A percentile compares a stretch with the other conserved stretches of the same genome.
Evolutionary conservation across 2,329 filamentous ascomycete species (phyloP).

Genomic region (Curvularia sp.): DNA sequence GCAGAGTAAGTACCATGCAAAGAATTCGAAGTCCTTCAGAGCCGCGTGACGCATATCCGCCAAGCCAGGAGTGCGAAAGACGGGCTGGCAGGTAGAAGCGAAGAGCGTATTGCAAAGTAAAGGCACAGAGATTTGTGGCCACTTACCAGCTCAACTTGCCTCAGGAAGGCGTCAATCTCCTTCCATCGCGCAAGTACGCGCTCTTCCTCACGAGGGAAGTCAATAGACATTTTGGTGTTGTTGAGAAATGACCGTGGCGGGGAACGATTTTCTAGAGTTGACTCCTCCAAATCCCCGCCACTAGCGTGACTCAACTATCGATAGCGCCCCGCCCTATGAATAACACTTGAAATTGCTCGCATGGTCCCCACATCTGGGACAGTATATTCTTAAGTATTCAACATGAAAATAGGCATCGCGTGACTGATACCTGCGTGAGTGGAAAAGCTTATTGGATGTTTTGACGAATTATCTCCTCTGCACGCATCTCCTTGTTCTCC

Average conservation of each 20-base stretch:
- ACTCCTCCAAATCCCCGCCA: constrained; percentile 29
- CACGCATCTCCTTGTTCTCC: not conserved
- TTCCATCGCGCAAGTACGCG: constrained; percentile 84
- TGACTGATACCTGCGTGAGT: not conserved
- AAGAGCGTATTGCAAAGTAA: not conserved
- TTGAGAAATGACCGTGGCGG: constrained; percentile 30
- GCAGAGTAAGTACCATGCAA: not conserved
- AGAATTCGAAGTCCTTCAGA: not conserved
- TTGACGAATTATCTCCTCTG: not conserved
- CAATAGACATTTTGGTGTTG: constrained; percentile 72
- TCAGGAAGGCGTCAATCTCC: constrained; percentile 89
- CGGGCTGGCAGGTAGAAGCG: not conserved
- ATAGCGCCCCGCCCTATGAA: constrained; percentile 21
- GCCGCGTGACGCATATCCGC: not conserved
- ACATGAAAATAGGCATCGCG: not conserved
- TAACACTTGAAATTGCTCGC: not conserved
- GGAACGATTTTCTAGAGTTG: constrained; percentile 40
- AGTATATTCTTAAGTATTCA: not conserved
- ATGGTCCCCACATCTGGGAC: not conserved
- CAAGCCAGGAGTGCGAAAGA: not conserved
- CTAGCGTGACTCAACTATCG: constrained; percentile 34
- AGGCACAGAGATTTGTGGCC: not conserved
- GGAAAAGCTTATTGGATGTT: not conserved
- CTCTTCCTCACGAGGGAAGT: constrained; percentile 93
- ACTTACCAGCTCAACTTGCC: constrained; percentile 75